Conservation (phyloP, 192 early-diverging fungal species). For the Endogone sp. region DNA sequence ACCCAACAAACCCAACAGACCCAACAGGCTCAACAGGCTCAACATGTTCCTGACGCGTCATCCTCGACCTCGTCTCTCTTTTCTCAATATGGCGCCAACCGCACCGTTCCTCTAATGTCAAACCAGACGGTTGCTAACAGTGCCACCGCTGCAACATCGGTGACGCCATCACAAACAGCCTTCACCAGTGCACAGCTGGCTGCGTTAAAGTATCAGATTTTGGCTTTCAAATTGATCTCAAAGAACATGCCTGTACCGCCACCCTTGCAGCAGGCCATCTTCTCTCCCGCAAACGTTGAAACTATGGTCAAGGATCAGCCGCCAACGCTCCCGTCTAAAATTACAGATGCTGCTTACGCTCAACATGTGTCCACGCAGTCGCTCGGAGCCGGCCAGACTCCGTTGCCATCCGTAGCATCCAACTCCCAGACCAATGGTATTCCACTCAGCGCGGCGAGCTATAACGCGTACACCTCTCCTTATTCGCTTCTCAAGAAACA, state of each 20-base stretch:
- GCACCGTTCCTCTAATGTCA: background rate
- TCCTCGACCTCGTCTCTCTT: constrained; percentile 5
- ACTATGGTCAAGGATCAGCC: constrained; percentile 42
- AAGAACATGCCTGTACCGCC: constrained; percentile 76
- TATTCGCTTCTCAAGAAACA: constrained; percentile 56
- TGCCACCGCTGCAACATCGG: background rate
- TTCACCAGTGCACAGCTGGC: constrained; percentile 62
- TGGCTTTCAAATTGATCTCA: constrained; percentile 79
- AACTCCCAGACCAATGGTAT: background rate
- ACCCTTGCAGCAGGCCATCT: constrained; percentile 67
- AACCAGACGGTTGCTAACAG: background rate
- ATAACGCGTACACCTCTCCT: constrained; percentile 51
- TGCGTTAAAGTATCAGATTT: constrained; percentile 75
- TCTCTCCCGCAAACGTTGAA: constrained; percentile 38
- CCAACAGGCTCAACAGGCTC: constrained; percentile 1
- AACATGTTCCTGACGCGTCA: background rate
- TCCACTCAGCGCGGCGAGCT: constrained; percentile 13
- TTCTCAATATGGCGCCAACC: constrained; percentile 4
- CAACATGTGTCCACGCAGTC: background rate
- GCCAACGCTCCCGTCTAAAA: constrained; percentile 39
- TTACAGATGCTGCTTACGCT: constrained; percentile 47
- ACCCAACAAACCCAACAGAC: background rate
- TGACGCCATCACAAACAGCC: constrained; percentile 7
- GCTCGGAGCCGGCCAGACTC: background rate
- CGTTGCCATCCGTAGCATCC: constrained; percentile 19